A percentile compares a stretch with the other conserved stretches of the same genome.
Conservation (phyloP, 164 flowering plant species). For the Vitis cinerea region DNA sequence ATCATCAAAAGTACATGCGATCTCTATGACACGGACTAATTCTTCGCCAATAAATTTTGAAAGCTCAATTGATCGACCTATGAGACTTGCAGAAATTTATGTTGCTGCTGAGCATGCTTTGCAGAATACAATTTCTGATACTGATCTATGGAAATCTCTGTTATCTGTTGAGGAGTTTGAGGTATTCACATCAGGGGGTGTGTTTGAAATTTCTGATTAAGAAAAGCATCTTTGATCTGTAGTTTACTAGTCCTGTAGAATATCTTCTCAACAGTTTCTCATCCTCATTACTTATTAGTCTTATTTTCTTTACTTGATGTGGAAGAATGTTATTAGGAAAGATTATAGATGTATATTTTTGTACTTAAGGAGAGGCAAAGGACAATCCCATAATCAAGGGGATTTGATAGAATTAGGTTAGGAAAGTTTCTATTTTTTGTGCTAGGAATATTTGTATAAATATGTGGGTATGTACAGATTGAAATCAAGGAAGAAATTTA, state of each 20-base stretch:
- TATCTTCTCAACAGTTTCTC: background rate
- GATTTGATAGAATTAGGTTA: too few relatives aligned
- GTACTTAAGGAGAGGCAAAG: too few relatives aligned
- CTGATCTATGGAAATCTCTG: slow-evolving; percentile 60
- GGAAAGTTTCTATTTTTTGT: too few relatives aligned
- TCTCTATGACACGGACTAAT: slow-evolving; percentile 67
- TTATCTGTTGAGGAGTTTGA: slow-evolving; percentile 80
- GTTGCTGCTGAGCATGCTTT: slow-evolving; percentile 93
- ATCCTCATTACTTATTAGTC: background rate
- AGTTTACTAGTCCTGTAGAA: background rate
- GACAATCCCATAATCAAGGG: too few relatives aligned
- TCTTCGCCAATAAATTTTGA: slow-evolving; percentile 90
- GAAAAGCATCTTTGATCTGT: background rate
- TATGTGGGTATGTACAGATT: too few relatives aligned
- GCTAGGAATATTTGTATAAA: too few relatives aligned
- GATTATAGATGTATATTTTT: too few relatives aligned
- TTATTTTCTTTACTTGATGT: background rate
- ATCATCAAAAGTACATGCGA: slow-evolving; percentile 39
- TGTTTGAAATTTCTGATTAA: background rate
- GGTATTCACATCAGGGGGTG: slow-evolving; percentile 34
- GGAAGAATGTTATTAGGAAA: too few relatives aligned
- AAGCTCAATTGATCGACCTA: slow-evolving; percentile 79
- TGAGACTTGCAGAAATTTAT: slow-evolving; percentile 92
- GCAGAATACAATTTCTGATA: slow-evolving; percentile 69
- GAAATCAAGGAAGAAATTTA: too few relatives aligned